A percentile compares a stretch with the other conserved stretches of the same genome.
Conservation (phyloP, 345 rosid genomes). For the Rhodamnia argentea region DNA sequence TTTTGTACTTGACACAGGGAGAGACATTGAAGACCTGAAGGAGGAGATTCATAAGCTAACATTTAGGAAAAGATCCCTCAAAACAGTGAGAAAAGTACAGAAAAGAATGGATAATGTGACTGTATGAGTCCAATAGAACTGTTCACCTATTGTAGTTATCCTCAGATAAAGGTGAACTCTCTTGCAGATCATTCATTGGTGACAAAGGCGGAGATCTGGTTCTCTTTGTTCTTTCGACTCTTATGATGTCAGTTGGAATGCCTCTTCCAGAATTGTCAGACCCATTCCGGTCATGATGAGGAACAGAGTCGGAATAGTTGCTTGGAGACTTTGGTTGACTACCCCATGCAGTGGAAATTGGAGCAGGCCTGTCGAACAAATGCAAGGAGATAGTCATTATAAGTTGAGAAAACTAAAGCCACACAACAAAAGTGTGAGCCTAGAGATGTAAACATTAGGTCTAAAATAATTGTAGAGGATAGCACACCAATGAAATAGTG, state of each 20-base stretch:
- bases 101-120: not conserved
- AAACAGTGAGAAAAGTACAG: not conserved
- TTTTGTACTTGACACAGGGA: slow-evolving; percentile 28
- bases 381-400: not conserved
- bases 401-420: not conserved
- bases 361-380: slow-evolving; percentile 26
- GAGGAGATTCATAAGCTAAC: not conserved
- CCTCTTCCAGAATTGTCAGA: slow-evolving; percentile 15
- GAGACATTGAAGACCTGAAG: slow-evolving; percentile 33
- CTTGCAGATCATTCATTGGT: slow-evolving; percentile 10
- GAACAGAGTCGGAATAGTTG: slow-evolving; percentile 10
- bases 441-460: not conserved
- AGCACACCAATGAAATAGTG: not conserved
- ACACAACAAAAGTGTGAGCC: not conserved
- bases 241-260: slow-evolving; percentile 12
- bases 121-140: slow-evolving; percentile 6
- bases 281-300: slow-evolving; percentile 21
- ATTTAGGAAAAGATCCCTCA: not conserved
- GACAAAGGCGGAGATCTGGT: slow-evolving; percentile 27
- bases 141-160: not conserved
- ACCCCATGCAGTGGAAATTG: slow-evolving; percentile 23
- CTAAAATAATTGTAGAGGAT: not conserved
- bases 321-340: slow-evolving; percentile 22
- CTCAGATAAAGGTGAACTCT: slow-evolving; percentile 8
- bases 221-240: slow-evolving; percentile 32